A percentile compares a stretch with the other conserved stretches of the same genome.
Evolutionary conservation across 768 basidiomycete species (phyloP).

Genomic region (Leccinum rimulosum): DNA sequence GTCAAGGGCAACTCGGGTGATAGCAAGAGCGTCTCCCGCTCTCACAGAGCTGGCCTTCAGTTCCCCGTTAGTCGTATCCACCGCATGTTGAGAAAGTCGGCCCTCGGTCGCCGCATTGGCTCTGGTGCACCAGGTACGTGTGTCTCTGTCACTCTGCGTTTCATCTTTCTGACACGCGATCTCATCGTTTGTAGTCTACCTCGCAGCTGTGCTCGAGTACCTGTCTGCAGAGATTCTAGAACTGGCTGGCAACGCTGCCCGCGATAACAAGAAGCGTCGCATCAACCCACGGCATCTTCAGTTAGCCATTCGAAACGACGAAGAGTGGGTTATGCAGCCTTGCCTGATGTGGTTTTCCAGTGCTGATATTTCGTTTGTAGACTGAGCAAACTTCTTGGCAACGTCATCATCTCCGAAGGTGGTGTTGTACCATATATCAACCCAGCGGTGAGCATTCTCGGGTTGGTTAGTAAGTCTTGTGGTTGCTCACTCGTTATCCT

Average conservation of each 20-base stretch:
- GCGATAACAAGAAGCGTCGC: constrained; percentile 93
- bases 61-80: constrained; percentile 92
- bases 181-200: constrained; percentile 59
- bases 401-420: constrained; percentile 93
- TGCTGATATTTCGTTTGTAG: constrained; percentile 31
- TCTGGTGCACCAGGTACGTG: constrained; percentile 75
- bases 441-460: constrained; percentile 41
- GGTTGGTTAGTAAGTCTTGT: background rate
- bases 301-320: constrained; percentile 92
- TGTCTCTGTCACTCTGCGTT: constrained; percentile 7
- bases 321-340: constrained; percentile 54
- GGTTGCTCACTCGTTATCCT: background rate
- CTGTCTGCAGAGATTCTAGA: constrained; percentile 93
- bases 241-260: constrained; percentile 86
- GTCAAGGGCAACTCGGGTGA: constrained; percentile 38
- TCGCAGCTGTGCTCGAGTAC: constrained; percentile 91
- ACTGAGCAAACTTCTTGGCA: constrained; percentile 66
- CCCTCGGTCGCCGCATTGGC: constrained; percentile 85
- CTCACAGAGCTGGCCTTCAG: constrained; percentile 74
- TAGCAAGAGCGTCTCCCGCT: constrained; percentile 61
- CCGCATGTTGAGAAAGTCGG: constrained; percentile 82
- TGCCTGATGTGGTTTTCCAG: background rate
- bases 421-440: constrained; percentile 88
- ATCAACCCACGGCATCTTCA: constrained; percentile 95
- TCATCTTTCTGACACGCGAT: background rate